These are phyloP conservation scores for Cotoneaster glaucophyllus DNA, from an alignment of 306 rosid genomes.

Conservation along the genomic window DNA sequence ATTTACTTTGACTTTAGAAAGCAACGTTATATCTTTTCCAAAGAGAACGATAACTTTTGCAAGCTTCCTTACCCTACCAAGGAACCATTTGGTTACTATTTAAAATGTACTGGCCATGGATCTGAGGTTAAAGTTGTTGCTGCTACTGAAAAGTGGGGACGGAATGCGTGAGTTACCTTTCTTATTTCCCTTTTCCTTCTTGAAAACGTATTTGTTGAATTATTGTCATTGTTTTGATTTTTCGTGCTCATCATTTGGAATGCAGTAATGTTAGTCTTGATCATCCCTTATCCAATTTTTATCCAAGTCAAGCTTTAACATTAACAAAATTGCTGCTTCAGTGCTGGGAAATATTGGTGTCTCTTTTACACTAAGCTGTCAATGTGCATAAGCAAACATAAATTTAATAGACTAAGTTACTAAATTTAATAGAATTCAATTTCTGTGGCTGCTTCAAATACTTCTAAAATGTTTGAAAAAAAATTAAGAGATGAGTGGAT, in stretches of 20 bases:
- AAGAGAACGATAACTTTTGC: conserved; percentile 65
- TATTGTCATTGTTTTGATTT: background rate
- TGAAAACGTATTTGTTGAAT: conserved; percentile 10
- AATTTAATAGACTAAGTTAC: background rate
- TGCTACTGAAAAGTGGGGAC: conserved; percentile 93
- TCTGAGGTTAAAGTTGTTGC: conserved; percentile 75
- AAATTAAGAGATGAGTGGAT: background rate
- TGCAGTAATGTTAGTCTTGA: background rate
- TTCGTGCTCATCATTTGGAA: background rate
- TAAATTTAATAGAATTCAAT: background rate
- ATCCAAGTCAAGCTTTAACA: background rate
- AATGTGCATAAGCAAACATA: background rate
- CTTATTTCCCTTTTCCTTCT: conserved; percentile 2
- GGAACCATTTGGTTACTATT: conserved; percentile 71
- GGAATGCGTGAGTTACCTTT: conserved; percentile 70
- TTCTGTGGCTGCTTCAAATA: background rate
- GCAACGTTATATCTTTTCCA: conserved; percentile 74
- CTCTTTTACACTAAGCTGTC: background rate
- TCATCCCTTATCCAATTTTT: background rate
- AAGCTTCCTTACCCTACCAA: conserved; percentile 93
- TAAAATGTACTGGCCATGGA: conserved; percentile 82
- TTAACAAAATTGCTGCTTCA: background rate
- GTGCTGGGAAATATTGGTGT: background rate
- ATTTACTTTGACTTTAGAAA: conserved; percentile 92
- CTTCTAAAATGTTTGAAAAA: background rate